Evolutionary conservation across 371 early-diverging fungal species (phyloP).

Genomic region (Scutellospora calospora): DNA sequence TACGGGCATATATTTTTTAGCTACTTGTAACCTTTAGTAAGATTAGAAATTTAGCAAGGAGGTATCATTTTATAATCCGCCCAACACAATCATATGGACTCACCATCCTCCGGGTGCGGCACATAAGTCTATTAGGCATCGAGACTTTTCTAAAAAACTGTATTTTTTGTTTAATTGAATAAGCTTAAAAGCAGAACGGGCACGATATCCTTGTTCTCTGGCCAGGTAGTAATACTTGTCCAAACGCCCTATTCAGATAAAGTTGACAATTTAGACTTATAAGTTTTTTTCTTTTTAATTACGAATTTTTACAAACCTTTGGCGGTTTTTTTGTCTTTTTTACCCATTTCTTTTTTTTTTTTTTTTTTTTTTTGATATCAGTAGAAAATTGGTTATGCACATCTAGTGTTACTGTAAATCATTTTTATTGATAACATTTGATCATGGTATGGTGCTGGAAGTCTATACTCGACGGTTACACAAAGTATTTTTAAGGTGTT

Average conservation of each 20-base stretch:
- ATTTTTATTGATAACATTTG: too few species aligned
- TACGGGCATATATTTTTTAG: constrained; percentile 96
- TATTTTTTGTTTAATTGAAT: constrained; percentile 99
- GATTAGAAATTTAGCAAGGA: too few species aligned
- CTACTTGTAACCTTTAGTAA: constrained; percentile 85
- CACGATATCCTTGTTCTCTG: constrained; percentile 99
- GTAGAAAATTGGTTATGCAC: too few species aligned
- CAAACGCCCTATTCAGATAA: constrained; percentile 80
- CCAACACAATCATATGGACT: constrained; percentile 38
- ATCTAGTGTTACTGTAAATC: too few species aligned
- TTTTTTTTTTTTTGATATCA: too few species aligned
- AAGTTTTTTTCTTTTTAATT: background rate
- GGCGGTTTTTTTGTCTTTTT: constrained; percentile 34
- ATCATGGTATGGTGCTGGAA: too few species aligned
- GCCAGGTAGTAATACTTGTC: constrained; percentile 99
- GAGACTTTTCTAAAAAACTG: constrained; percentile 92
- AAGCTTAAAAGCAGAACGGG: constrained; percentile 99
- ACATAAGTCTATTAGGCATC: constrained; percentile 98
- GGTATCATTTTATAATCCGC: background rate
- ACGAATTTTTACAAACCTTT: constrained; percentile 30
- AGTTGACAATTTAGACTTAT: background rate
- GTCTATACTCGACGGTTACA: too few species aligned
- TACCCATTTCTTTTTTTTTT: constrained; percentile 24
- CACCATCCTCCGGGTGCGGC: constrained; percentile 99
- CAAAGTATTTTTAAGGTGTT: too few species aligned